A percentile compares a stretch with the other conserved stretches of the same genome.
phyloP scores from a whole-genome alignment of 2,329 filamentous ascomycete genomes.

The Talaromyces amestolkiae region DNA sequence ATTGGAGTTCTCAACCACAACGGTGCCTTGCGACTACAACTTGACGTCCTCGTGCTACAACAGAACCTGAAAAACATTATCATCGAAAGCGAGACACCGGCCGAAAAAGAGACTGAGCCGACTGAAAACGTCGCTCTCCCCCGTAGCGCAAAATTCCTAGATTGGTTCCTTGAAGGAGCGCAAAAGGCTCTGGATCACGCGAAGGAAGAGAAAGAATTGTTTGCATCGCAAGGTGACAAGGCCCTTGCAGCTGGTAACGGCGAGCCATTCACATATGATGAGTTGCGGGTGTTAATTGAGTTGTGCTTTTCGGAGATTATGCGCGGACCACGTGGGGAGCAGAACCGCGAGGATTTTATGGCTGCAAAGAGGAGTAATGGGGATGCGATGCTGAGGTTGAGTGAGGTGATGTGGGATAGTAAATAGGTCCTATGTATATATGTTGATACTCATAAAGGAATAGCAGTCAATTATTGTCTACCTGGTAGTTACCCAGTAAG shows the following conservation, averaged over 20 bases:
- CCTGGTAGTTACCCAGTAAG: too few relatives aligned
- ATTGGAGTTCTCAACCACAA: conserved; percentile 80
- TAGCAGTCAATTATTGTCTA: not conserved
- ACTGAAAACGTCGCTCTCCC: conserved; percentile 43
- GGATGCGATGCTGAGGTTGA: conserved; percentile 45
- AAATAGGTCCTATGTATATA: conserved; percentile 22
- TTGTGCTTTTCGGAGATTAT: conserved; percentile 47
- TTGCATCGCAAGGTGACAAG: conserved; percentile 35
- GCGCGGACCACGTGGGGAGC: conserved; percentile 39
- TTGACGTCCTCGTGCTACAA: conserved; percentile 92
- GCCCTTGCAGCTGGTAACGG: conserved; percentile 39
- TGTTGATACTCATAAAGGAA: not conserved
- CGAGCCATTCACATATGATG: conserved; percentile 47
- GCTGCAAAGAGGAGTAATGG: conserved; percentile 46
- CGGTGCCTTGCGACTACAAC: conserved; percentile 81
- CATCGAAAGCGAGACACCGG: conserved; percentile 25
- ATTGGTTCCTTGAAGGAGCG: conserved; percentile 49
- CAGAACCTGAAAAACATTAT: conserved; percentile 94
- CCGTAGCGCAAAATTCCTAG: conserved; percentile 46
- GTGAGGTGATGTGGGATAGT: conserved; percentile 51
- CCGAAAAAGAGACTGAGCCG: not conserved
- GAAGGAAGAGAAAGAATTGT: conserved; percentile 44
- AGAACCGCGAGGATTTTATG: conserved; percentile 47
- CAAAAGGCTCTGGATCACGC: conserved; percentile 46
- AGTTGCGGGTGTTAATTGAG: conserved; percentile 46